Percentiles rank a stretch among this genome's conserved stretches.
Conservation (phyloP, 2,329 filamentous ascomycete genomes). For the Aspergillus brunneoviolaceus region DNA sequence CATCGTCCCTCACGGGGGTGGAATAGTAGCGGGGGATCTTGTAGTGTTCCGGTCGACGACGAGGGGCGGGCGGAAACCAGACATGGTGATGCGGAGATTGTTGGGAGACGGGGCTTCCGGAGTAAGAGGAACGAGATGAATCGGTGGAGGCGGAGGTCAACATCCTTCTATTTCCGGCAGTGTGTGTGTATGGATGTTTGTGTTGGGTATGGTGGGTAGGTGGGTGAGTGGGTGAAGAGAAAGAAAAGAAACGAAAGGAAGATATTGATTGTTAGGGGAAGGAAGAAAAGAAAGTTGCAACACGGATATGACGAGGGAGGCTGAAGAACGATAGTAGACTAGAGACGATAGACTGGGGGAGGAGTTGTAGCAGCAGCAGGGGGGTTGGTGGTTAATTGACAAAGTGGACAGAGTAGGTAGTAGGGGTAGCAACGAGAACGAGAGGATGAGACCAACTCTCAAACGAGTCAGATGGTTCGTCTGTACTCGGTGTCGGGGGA, state of each 20-base stretch:
- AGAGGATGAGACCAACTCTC: conserved; percentile 6
- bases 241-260: background rate
- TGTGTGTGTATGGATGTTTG: background rate
- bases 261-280: background rate
- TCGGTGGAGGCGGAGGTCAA: conserved; percentile 28
- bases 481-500: conserved; percentile 13
- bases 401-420: background rate
- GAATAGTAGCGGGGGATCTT: conserved; percentile 37
- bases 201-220: background rate
- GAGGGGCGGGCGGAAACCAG: conserved; percentile 25
- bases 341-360: background rate
- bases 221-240: background rate
- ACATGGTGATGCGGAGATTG: conserved; percentile 27
- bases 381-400: background rate
- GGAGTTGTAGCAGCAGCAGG: background rate
- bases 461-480: conserved; percentile 16
- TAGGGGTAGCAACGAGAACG: conserved; percentile 5
- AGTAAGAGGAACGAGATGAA: conserved; percentile 29
- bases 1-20: conserved; percentile 30
- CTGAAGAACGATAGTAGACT: background rate
- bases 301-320: conserved; percentile 3
- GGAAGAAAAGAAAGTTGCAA: background rate
- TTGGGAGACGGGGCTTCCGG: conserved; percentile 27
- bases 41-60: conserved; percentile 20
- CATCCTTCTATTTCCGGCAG: conserved; percentile 17